Conservation (phyloP, 495 filamentous ascomycete genomes). For the Aspergillus sparsus region DNA sequence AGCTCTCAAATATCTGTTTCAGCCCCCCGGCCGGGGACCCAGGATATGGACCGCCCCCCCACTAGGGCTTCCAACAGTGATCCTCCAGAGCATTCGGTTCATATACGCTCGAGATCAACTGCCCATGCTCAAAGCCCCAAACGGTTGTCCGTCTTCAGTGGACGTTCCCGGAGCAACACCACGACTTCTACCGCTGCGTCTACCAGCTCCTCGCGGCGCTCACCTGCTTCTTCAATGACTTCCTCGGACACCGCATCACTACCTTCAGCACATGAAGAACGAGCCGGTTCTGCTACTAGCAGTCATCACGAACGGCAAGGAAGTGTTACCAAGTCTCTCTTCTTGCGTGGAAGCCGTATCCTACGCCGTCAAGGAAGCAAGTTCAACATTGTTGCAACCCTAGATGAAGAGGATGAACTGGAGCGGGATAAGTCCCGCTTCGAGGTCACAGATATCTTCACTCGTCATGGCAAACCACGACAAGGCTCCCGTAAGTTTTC, state of each 20-base stretch:
- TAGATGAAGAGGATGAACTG: conserved; percentile 49
- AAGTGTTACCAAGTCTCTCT: conserved; percentile 44
- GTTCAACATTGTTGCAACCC: conserved; percentile 49
- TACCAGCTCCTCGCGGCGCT: conserved; percentile 39
- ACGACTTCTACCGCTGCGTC: conserved; percentile 43
- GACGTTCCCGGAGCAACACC: conserved; percentile 49
- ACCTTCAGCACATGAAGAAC: conserved; percentile 36
- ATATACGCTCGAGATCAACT: conserved; percentile 46
- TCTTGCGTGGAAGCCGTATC: conserved; percentile 53
- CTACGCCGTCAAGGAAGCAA: conserved; percentile 55
- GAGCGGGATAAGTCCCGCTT: conserved; percentile 38
- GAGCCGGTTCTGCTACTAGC: conserved; percentile 32
- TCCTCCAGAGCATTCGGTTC: conserved; percentile 38
- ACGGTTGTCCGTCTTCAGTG: conserved; percentile 45
- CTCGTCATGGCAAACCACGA: conserved; percentile 34
- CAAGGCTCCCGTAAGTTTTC: conserved; percentile 40
- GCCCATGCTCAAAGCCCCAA: conserved; percentile 45
- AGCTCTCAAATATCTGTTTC: conserved; percentile 18
- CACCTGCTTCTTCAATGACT: conserved; percentile 44
- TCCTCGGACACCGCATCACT: conserved; percentile 35
- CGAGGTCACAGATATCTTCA: conserved; percentile 39
- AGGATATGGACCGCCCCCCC: conserved; percentile 36
- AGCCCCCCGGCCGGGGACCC: conserved; percentile 20
- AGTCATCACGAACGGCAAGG: conserved; percentile 40
- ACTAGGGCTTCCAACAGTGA: conserved; percentile 42